Percentiles rank a stretch among this genome's conserved stretches.
These are phyloP conservation scores for Ilex paraguariensis DNA, from an alignment of 305 asterid species.

Conservation along the genomic window DNA sequence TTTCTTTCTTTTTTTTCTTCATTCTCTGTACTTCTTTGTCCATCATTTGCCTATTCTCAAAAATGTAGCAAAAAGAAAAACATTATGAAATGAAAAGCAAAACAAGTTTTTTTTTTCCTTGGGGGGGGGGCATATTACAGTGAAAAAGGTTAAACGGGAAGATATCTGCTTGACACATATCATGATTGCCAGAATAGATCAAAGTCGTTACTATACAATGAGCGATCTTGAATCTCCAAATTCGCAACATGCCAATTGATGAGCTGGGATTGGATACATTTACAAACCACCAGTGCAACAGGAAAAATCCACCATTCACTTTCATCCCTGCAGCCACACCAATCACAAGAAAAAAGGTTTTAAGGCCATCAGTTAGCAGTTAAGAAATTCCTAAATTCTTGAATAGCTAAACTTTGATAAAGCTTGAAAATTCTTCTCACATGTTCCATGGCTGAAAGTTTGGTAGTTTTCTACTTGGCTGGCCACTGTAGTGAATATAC, in stretches of 20 bases:
- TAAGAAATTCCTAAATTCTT: background rate
- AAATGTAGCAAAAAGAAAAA: constrained; percentile 22
- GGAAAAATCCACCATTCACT: constrained; percentile 99
- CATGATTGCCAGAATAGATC: constrained; percentile 91
- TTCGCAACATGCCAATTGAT: constrained; percentile 94
- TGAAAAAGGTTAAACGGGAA: constrained; percentile 46
- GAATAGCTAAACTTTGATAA: background rate
- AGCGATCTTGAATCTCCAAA: constrained; percentile 94
- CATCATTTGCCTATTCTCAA: constrained; percentile 34
- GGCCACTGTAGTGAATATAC: constrained; percentile 52
- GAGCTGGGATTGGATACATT: constrained; percentile 84
- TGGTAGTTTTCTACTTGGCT: constrained; percentile 62
- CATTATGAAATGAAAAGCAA: constrained; percentile 23
- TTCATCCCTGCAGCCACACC: constrained; percentile 72
- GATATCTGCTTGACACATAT: constrained; percentile 26
- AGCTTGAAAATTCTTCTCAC: constrained; percentile 37
- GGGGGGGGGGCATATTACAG: background rate
- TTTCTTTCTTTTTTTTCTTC: constrained; percentile 23
- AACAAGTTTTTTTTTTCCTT: too few species aligned
- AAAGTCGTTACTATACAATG: constrained; percentile 85
- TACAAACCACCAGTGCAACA: constrained; percentile 71
- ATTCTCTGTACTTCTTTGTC: constrained; percentile 46
- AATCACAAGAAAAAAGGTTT: background rate
- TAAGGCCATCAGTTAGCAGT: background rate
- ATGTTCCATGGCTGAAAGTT: constrained; percentile 95